Base-by-base conservation (phyloP, 176 grass and related monocot species). In the Eleusine indica region DNA sequence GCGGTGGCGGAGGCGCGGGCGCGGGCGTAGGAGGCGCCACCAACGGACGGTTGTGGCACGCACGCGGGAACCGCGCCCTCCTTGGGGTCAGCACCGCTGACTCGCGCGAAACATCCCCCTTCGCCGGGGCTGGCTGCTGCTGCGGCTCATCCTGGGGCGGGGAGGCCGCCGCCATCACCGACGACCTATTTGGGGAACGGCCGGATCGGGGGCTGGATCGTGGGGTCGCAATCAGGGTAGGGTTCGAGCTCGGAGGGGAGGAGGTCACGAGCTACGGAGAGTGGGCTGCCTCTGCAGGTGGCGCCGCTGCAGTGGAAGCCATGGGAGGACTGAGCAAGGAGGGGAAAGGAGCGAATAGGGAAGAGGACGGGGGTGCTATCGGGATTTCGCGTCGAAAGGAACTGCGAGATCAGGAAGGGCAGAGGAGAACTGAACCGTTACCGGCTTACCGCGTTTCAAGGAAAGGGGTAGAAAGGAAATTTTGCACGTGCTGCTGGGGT, bases 1-100 rank as follows among this genome's bases (percentile, higher is more conserved):
- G 88, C 68, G 53, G 82, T 3, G 75, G 65, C 44, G 87, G 58
- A 18, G 68, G 88, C 21, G 79, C 68, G 15, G 87, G 78, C 22
- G 67, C 15, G 53, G 83, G 79, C 29, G 68, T 76, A 2, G 61
- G 73, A 53, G 75, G 70, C 60, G 63, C 69, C 37, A 54, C 73
- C 60, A 74, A 77, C 29, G 81, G 74, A 16, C 90, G 86, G 82
- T 62, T 86, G 70, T 85, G 94, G 85, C 95, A 98, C 67, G 95
- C 95, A 44, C 95, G 92, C 16, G 95, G 92, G 40, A 93, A 83
- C 73, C 92, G 86, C 66, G 93, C 84, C 66, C 88, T 84, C 43
- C 86, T 66, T 12, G 87, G 80, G 2, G 77, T 30, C 32, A 74
- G 83, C n/a, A 13, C 43, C 17, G 15, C 64, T 2, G 35, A 71